These are phyloP conservation scores for Lactarius indigo DNA, from an alignment of 768 basidiomycete genomes.

Conservation along the genomic window DNA sequence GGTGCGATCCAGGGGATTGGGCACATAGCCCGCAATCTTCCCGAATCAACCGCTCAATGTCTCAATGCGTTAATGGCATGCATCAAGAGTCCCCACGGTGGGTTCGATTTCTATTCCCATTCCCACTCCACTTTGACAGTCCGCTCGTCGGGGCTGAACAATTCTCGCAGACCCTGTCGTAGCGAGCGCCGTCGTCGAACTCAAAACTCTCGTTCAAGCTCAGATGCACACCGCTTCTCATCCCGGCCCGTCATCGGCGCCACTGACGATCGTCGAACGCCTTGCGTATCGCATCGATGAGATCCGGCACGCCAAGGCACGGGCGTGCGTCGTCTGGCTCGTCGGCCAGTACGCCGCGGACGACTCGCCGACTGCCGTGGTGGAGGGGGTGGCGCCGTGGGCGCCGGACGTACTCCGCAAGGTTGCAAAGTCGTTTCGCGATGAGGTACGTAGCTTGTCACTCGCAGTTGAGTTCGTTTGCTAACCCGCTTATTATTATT, in stretches of 20 bases:
- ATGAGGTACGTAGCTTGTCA: constrained; percentile 51
- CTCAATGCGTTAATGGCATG: constrained; percentile 72
- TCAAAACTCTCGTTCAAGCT: constrained; percentile 79
- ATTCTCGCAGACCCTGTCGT: constrained; percentile 63
- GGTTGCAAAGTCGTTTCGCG: constrained; percentile 62
- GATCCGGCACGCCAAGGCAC: constrained; percentile 73
- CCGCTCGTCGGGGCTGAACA: not conserved
- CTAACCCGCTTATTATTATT: not conserved
- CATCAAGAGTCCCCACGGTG: constrained; percentile 72
- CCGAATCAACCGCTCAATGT: constrained; percentile 67
- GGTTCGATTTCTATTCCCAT: not conserved
- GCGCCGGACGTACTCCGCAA: constrained; percentile 89
- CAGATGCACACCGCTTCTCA: constrained; percentile 43
- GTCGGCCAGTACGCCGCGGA: constrained; percentile 83
- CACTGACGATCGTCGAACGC: constrained; percentile 68
- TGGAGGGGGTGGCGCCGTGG: constrained; percentile 68
- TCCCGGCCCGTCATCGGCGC: constrained; percentile 28
- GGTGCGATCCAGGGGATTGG: constrained; percentile 80
- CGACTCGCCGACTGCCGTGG: constrained; percentile 34
- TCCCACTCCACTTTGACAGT: constrained; percentile 3
- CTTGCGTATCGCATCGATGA: constrained; percentile 76
- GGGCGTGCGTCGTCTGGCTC: constrained; percentile 89
- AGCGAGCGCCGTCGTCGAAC: constrained; percentile 75
- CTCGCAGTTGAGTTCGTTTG: constrained; percentile 1
- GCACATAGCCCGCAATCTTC: constrained; percentile 61